Evolutionary conservation across 345 rosid genomes (phyloP), one percentile per base, ranked within the genome.

Genomic region (Dipteronia dyeriana): DNA sequence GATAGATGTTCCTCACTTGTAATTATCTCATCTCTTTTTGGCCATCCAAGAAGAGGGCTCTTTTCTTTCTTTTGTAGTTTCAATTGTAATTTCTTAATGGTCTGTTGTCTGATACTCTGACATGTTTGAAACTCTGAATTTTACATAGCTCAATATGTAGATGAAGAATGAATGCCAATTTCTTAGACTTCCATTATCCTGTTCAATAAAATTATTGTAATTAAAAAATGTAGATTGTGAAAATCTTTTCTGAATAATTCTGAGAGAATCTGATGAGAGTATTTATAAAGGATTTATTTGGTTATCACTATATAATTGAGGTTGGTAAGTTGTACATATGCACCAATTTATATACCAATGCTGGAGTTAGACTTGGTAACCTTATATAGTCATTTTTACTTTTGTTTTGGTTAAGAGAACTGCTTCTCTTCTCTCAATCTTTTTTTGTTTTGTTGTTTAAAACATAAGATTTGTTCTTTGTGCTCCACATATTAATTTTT

Each of bases 401-500:
- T 61, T 14, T 10, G 25, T 61, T 61, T 61, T 61, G 31, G 34
- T 10, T 23, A 29, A 25, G 13, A 11, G 65, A 61, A 23, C 6
- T 61, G 65, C 12, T 61, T 61, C 23, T 5, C 49, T 10, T 45
- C 56, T 45, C 23, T 13, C 29, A 9, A n/a, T 43, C 12, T 45
- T 51, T 17, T 51, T 10, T 26, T 16, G 5, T 62, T 56, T 70
- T 76, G 59, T 70, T 49, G 43, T 25, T n/a, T n/a, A 53, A 76
- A 5, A 25, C 68, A 29, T 57, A 53, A 29, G 49, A 39, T 65
- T 75, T 26, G 39, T 76, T 31, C 49, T 72, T 49, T 74, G 11
- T 69, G 41, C 43, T 56, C 54, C 12, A 62, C 19, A 63, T 9
- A n/a, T 39, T 51, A 45, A 23, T 69, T 66, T 47, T 56, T n/a